These are phyloP conservation scores for Leishmania aethiopica DNA, from an alignment of 208 protist genomes.

Conservation along the genomic window DNA sequence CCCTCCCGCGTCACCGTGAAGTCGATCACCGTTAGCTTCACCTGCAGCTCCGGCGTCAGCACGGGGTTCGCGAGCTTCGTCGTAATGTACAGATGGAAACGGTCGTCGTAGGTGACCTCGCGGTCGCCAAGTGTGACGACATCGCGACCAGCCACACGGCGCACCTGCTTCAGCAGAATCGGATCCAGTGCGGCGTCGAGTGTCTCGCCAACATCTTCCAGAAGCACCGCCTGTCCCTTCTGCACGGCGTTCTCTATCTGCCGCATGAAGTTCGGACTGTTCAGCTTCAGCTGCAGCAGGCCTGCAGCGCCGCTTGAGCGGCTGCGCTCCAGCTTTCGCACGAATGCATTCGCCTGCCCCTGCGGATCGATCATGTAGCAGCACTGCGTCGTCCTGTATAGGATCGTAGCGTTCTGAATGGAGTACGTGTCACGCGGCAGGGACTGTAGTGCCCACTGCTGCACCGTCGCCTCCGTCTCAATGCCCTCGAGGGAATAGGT, in stretches of 20 bases:
- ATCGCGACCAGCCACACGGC: conserved; percentile 80
- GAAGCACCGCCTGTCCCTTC: conserved; percentile 94
- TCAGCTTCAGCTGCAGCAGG: conserved; percentile 92
- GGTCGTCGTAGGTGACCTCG: conserved; percentile 93
- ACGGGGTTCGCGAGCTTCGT: conserved; percentile 95
- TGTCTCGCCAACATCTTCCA: conserved; percentile 95
- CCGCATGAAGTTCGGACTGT: conserved; percentile 90
- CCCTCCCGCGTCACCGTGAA: conserved; percentile 93
- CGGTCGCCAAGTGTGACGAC: conserved; percentile 93
- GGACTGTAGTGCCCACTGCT: conserved; percentile 93
- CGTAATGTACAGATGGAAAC: conserved; percentile 95
- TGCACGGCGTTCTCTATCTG: conserved; percentile 94
- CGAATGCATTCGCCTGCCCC: conserved; percentile 94
- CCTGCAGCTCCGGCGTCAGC: conserved; percentile 94
- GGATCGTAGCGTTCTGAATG: conserved; percentile 91
- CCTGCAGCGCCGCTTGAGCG: conserved; percentile 55
- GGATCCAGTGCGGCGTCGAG: conserved; percentile 96
- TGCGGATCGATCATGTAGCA: conserved; percentile 95
- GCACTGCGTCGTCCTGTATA: conserved; percentile 85
- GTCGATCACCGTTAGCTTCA: conserved; percentile 93
- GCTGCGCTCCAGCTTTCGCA: conserved; percentile 86
- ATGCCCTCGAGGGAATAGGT: conserved; percentile 88
- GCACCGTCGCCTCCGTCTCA: conserved; percentile 85
- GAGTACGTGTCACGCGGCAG: conserved; percentile 94
- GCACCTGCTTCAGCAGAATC: conserved; percentile 94